phyloP scores from a whole-genome alignment of 2,329 filamentous ascomycete species.

The Juglanconis juglandina region DNA sequence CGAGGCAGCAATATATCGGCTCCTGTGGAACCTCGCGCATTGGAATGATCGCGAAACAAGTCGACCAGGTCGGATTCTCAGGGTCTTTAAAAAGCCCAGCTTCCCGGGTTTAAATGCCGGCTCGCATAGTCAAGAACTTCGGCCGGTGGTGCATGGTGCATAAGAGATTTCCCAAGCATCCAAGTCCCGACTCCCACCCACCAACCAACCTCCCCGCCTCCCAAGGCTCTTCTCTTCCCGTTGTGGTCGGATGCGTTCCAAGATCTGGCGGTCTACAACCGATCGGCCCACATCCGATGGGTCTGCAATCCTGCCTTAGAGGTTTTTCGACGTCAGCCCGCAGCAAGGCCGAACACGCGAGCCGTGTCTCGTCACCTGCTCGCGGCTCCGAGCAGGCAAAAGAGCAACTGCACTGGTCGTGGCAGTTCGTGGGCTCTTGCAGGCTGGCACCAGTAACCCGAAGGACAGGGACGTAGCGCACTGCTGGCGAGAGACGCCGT shows the following conservation, averaged over 20 bases:
- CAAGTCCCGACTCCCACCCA: no score
- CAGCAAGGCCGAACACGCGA: not conserved
- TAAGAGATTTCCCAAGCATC: no score
- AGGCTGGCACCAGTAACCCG: no score
- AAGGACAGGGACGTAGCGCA: not conserved
- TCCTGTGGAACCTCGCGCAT: no score
- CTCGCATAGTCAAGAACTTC: no score
- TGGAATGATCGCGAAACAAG: no score
- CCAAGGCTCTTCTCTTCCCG: not conserved
- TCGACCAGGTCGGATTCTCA: no score
- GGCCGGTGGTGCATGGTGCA: no score
- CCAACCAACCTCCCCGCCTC: not conserved
- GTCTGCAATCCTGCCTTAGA: not conserved
- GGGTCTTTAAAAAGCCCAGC: not conserved
- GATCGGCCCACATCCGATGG: not conserved
- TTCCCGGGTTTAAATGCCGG: not conserved
- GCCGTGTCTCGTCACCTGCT: not conserved
- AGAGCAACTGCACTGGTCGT: not conserved
- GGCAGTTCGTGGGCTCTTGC: no score
- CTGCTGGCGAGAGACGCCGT: not conserved
- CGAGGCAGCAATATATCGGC: no score
- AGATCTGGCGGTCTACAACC: no score
- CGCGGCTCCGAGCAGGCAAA: not conserved
- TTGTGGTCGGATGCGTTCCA: not conserved
- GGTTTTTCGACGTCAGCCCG: not conserved